Evolutionary conservation across 495 filamentous ascomycete species (phyloP), one percentile per base, ranked within the genome.

Genomic region (Penicillium crystallinum): DNA sequence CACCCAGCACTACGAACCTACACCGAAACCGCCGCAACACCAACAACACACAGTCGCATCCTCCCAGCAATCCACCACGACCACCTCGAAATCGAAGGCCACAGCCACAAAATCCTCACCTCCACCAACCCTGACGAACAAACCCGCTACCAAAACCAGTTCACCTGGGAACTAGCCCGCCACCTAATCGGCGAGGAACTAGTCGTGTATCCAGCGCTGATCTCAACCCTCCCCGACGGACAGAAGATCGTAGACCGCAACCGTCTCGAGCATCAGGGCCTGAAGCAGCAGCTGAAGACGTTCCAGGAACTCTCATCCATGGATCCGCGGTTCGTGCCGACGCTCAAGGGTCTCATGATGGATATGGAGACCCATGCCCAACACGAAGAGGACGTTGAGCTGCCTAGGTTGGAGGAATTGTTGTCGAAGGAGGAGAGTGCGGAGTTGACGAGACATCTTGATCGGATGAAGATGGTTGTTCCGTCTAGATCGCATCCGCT

Each of bases 131-230:
- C 65, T 18, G 76, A 80, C 40, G 69, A 77, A 14, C 72, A 78
- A 29, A 66, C 58, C 1, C 66, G 74, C 14, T 88, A 70, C 66
- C 78, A 81, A 63, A 89, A 89, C 49, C 77, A 79, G 42, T 85
- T 89, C 50, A 80, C 81, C 27, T 90, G 86, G 87, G 82, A 84
- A 57, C 68, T 90, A 3, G 81, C 87, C 10, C 78, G 85, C 8
- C 80, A 87, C 58, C 77, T 78, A 0, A 70, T 88, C 57, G 80
- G 72, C 46, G 82, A 89, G 63, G 87, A 89, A 68, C 64, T 90
- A 2, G 78, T 87, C 31, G 73, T 89, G 14, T 89, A 88, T 63
- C 86, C 86, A 0, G 80, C 81, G 2, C 66, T 87, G 8, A 80
- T 81, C 51, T 75, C 79, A 51, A 56, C 82, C 44, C 49, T 84